Evolutionary conservation across 768 basidiomycete species (phyloP).

Genomic region (Neoboletus brunneissimus): DNA sequence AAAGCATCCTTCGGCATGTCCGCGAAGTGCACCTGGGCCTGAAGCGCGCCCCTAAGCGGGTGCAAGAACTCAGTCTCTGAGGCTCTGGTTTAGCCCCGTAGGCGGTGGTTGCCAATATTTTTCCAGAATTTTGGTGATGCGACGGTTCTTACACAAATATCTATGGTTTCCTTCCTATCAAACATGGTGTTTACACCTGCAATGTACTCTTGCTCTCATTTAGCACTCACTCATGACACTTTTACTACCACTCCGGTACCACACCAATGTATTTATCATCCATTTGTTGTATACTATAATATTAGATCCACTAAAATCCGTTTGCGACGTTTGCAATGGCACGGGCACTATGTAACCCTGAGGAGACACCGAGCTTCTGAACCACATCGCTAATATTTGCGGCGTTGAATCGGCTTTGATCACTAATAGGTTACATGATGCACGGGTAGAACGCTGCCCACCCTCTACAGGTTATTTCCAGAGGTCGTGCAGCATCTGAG

Average conservation of each 20-base stretch:
- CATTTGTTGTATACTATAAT: too few species aligned
- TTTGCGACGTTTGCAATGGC: background rate
- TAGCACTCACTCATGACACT: background rate
- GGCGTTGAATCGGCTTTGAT: constrained; percentile 16
- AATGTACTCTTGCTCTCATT: background rate
- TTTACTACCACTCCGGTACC: background rate
- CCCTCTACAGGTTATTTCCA: constrained; percentile 1
- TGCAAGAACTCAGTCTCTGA: background rate
- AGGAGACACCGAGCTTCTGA: background rate
- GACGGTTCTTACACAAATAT: background rate
- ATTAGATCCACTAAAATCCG: too few species aligned
- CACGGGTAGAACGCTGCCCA: background rate
- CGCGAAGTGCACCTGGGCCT: constrained; percentile 11
- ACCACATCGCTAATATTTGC: background rate
- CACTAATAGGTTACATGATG: constrained; percentile 16
- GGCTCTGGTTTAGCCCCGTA: background rate
- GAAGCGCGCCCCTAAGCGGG: constrained; percentile 5
- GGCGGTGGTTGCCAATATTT: background rate
- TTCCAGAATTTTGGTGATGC: background rate
- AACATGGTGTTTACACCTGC: background rate
- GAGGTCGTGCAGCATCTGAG: background rate
- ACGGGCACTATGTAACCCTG: background rate
- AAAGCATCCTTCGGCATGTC: constrained; percentile 20
- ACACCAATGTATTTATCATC: background rate
- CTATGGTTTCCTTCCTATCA: background rate